Base-by-base conservation (phyloP, 352 stramenopile genomes). In the Globisporangium rhizosaccharum region DNA sequence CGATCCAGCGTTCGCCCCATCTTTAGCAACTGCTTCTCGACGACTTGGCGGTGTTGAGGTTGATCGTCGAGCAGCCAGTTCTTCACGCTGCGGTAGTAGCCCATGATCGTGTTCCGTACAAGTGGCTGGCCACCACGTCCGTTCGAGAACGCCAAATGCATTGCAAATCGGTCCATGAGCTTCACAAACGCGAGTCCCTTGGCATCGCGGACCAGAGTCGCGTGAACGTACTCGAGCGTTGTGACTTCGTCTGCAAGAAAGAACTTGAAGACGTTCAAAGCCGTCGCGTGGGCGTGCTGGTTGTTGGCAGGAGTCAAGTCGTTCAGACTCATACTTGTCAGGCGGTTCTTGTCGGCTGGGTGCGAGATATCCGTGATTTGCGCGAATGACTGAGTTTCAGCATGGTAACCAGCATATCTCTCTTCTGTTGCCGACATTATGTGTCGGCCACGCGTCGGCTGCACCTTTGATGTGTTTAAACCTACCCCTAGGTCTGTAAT, bases 21-120 rank as follows among this genome's bases (percentile, higher is more conserved):
- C 53, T 53, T 30, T 0, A 46, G 28, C 18, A 59, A 28, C 44
- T 52, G 23, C 3, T 46, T 42, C 6, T 46, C 28, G 3, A 53
- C 7, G 25, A 25, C 47, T n/a, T 52, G 25, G 47, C 47, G 47
- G 47, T 52, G 47, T 25, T 52, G 47, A 26, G 47, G 47, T 23
- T 52, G 47, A 10, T 52, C 49, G 26, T 54, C 28, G 30, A 44
- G 49, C 30, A 44, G 28, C 18, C 28, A 44, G 28, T 44, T 44
- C 49, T 54, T 54, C 15, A 54, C 49, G 28, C 44, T 17, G 20
- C 15, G 17, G 18, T 53, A 47, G 54, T 59, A 59, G 33, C 26
- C 11, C 23, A 47, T 44, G 14, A 53, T 28, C 2, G 44, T 47
- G 28, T 39, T 47, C 15, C 23, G 37, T 2, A 44, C 54, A 0